A percentile compares a stretch with the other conserved stretches of the same genome.
Conservation (phyloP, 140 eudicot species). For the Senecio squalidus region DNA sequence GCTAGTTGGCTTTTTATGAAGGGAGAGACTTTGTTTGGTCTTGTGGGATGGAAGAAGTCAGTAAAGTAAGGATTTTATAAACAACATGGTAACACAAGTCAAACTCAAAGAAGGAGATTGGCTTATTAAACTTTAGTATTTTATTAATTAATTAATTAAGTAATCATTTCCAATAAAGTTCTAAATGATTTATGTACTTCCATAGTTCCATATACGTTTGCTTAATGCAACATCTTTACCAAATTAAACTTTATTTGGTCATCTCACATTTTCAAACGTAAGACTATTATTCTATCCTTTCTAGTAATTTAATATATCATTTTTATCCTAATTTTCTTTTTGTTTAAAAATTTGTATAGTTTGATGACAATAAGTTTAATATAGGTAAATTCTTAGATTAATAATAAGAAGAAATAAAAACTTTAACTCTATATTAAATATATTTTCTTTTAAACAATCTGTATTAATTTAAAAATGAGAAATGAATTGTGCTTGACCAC, state of each 20-base stretch:
- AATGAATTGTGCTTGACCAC: no score
- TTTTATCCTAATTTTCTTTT: not conserved
- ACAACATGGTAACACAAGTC: conserved; percentile 32
- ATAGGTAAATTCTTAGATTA: no score
- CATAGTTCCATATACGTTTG: conserved; percentile 12
- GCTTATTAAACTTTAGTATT: conserved; percentile 15
- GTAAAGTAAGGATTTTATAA: conserved; percentile 25
- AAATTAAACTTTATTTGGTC: not conserved
- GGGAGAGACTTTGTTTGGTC: conserved; percentile 26
- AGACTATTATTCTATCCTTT: conserved; percentile 12
- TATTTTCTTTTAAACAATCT: no score
- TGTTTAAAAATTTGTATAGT: no score
- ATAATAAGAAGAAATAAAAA: no score
- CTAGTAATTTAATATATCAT: not conserved
- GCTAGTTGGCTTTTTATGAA: conserved; percentile 30
- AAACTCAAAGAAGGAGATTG: conserved; percentile 30
- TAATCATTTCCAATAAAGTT: conserved; percentile 15
- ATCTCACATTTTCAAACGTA: conserved; percentile 6
- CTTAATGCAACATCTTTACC: conserved; percentile 21
- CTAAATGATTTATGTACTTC: conserved; percentile 7
- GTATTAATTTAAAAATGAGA: no score
- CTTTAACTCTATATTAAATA: no score
- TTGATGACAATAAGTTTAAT: no score
- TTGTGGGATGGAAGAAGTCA: conserved; percentile 28
- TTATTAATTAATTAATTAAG: not conserved